These are phyloP conservation scores for Rosa hybrid DNA, from an alignment of 331 rosid genomes.

Conservation along the genomic window DNA sequence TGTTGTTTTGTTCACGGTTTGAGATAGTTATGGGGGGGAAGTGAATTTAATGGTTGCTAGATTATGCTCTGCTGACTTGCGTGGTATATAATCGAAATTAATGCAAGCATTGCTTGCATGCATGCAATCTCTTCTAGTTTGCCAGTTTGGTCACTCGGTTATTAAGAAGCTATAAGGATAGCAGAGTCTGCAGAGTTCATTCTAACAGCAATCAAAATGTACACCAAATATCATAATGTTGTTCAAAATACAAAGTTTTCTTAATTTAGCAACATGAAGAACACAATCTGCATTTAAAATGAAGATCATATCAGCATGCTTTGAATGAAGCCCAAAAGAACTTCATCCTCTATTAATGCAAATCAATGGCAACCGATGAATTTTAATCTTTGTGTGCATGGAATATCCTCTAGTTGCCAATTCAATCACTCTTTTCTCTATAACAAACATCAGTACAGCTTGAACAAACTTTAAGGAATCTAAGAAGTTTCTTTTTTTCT, in stretches of 20 bases:
- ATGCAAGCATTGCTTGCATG: not conserved
- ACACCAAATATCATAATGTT: not conserved
- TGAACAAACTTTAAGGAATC: not conserved
- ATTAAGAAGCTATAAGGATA: not conserved
- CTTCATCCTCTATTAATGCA: not conserved
- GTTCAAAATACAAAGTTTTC: not conserved
- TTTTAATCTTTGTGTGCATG: not conserved
- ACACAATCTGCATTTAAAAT: not conserved
- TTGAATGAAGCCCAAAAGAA: not conserved
- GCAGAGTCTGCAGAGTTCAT: not conserved
- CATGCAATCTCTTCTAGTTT: not conserved
- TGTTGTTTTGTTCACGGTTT: not conserved
- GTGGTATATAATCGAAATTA: not conserved
- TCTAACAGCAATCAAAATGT: not conserved
- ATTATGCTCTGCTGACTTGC: not conserved
- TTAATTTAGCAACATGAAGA: not conserved
- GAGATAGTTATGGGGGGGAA: not conserved
- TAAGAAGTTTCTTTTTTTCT: not conserved
- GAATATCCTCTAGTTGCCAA: slow-evolving; percentile 5
- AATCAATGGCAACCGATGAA: not conserved
- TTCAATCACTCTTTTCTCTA: not conserved
- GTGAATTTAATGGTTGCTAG: not conserved
- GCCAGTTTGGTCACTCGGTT: slow-evolving; percentile 5
- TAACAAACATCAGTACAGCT: not conserved
- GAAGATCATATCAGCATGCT: not conserved